Evolutionary conservation across 2,329 filamentous ascomycete genomes (phyloP).

Genomic region (Stemphylium vesicarium): DNA sequence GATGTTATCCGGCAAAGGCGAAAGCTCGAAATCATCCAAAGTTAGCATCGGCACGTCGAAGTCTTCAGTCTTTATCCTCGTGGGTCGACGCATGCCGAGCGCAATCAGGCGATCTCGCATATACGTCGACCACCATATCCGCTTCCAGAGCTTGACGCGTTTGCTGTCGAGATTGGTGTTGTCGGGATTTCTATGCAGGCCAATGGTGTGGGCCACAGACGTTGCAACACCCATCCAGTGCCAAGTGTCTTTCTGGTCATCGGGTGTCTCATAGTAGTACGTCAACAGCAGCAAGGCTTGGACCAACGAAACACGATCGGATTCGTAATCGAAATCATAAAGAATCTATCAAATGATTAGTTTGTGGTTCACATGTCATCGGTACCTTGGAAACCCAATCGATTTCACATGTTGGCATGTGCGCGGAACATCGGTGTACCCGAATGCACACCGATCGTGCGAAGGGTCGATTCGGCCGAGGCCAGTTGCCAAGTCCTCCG

Average conservation of each 20-base stretch:
- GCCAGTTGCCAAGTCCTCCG: slow-evolving; percentile 4
- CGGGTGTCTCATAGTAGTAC: slow-evolving; percentile 96
- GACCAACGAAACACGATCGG: slow-evolving; percentile 84
- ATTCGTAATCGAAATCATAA: slow-evolving; percentile 95
- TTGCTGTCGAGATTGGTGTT: slow-evolving; percentile 75
- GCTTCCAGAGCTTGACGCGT: slow-evolving; percentile 86
- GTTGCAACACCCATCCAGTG: slow-evolving; percentile 98
- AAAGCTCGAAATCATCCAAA: slow-evolving; percentile 82
- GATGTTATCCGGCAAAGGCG: slow-evolving; percentile 69
- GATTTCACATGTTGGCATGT: slow-evolving; percentile 21
- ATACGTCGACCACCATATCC: slow-evolving; percentile 98
- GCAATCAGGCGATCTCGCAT: slow-evolving; percentile 94
- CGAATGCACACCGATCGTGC: slow-evolving; percentile 6
- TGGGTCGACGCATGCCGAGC: slow-evolving; percentile 90
- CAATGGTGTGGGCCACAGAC: slow-evolving; percentile 90
- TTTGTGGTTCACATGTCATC: slow-evolving; percentile 1
- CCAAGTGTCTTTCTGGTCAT: slow-evolving; percentile 98
- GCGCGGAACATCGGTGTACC: slow-evolving; percentile 12
- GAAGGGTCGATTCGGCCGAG: slow-evolving; percentile 19
- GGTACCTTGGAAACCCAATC: not conserved
- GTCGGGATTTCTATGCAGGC: slow-evolving; percentile 83
- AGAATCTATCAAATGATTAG: slow-evolving; percentile 64
- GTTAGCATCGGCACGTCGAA: slow-evolving; percentile 92
- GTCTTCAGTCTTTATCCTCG: slow-evolving; percentile 89
- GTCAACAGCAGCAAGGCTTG: slow-evolving; percentile 91